A percentile compares a stretch with the other conserved stretches of the same genome.
Conservation (phyloP, 352 stramenopile species). For the Globisporangium nagaii region DNA sequence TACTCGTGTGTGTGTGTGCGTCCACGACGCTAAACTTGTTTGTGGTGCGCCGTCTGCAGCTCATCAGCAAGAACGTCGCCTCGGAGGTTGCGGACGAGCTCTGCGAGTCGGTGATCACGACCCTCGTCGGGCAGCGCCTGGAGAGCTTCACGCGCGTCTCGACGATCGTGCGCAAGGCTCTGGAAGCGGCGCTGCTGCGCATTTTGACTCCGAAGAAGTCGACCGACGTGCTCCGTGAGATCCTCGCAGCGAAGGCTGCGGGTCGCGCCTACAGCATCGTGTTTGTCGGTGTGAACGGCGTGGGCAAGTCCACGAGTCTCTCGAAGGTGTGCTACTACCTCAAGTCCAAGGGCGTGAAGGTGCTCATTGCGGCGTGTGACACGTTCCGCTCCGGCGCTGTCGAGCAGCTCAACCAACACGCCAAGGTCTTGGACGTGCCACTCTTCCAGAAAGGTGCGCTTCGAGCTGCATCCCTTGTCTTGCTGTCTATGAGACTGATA, state of each 20-base stretch:
- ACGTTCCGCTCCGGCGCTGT: constrained; percentile 98
- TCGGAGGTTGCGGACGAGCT: constrained; percentile 94
- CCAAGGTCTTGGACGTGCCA: constrained; percentile 93
- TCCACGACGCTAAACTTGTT: neutral
- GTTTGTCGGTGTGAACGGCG: constrained; percentile 98
- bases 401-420: constrained; percentile 98
- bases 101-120: constrained; percentile 91
- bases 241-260: constrained; percentile 82
- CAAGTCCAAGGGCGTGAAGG: constrained; percentile 95
- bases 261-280: constrained; percentile 96
- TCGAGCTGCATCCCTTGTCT: no score
- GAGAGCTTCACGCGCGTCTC: constrained; percentile 90
- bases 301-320: constrained; percentile 98
- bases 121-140: constrained; percentile 93
- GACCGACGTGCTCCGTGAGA: constrained; percentile 94
- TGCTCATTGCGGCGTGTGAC: constrained; percentile 97
- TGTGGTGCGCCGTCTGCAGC: constrained; percentile 20
- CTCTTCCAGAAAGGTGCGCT: constrained; percentile 90
- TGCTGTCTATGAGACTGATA: no score
- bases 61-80: constrained; percentile 98
- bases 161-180: constrained; percentile 92
- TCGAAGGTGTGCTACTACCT: constrained; percentile 99
- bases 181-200: constrained; percentile 92
- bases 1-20: neutral
- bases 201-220: constrained; percentile 95